Base-by-base conservation (phyloP, 495 filamentous ascomycete genomes). In the Evernia prunastri region DNA sequence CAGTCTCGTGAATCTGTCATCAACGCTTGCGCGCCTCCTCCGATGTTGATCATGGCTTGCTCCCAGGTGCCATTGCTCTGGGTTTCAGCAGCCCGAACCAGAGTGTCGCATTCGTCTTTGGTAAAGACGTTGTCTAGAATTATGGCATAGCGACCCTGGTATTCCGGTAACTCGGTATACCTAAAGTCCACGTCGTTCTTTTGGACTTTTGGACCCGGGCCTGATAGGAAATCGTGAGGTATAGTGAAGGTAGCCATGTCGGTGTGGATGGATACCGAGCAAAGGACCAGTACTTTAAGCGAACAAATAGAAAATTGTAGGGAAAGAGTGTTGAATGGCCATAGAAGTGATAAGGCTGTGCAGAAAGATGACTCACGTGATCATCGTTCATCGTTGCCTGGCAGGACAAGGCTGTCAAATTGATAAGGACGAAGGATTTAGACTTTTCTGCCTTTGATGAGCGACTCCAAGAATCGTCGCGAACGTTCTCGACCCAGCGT, bases 41-140 rank as follows among this genome's bases (percentile, higher is more conserved):
- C 89, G 56, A 84, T 71, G 69, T 92, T 92, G 65, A 94, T 80
- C 77, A 88, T 80, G 9, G 87, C 88, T 10, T 80, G 79, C 33
- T 78, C 73, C 87, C 87, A 90, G 68, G 60, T 72, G 68, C 79
- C 79, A 75, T 51, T 62, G 42, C 72, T 74, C 20, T 71, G 70
- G 36, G 76, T 66, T 71, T 89, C 85, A 42, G 87, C 86, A 23
- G 86, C 71, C 13, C 67, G 61, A 37, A 87, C 68, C 3, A 91
- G 75, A 17, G 78, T 72, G 0, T 76, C 72, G 76, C 87, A 89
- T 76, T 90, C 88, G 9, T 71, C 67, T 42, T 79, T 78, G 33
- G 80, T 84, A 54, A 90, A 66, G 47, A 86, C 79, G 66, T 88
- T 76, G 76, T 90, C 86, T 13, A 89, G 79, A 0, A 89, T 74